phyloP scores from a whole-genome alignment of 495 filamentous ascomycete genomes.

The Podospora pseudoanserina region DNA sequence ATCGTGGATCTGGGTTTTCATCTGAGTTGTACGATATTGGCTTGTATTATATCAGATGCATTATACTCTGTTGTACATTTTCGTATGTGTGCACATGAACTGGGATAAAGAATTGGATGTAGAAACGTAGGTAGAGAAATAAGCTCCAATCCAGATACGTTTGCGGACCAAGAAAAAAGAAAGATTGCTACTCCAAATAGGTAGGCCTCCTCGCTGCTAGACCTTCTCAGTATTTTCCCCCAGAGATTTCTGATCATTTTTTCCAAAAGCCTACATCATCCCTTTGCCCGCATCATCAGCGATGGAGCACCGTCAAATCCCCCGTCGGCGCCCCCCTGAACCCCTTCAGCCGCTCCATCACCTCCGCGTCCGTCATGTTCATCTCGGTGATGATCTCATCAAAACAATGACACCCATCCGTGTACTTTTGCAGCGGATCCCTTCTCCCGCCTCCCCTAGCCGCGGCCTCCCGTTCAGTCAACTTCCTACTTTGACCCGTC shows the following conservation, averaged over 20 bases:
- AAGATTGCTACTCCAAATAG: too few species aligned
- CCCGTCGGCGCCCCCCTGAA: slow-evolving; percentile 38
- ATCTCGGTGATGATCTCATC: slow-evolving; percentile 88
- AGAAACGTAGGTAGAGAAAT: background rate
- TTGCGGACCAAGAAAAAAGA: too few species aligned
- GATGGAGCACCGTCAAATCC: slow-evolving; percentile 51
- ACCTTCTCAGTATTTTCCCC: too few species aligned
- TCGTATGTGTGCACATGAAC: background rate
- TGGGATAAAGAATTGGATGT: background rate
- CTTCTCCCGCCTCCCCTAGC: slow-evolving; percentile 31
- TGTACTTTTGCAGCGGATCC: slow-evolving; percentile 57
- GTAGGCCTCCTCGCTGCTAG: too few species aligned
- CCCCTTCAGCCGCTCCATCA: slow-evolving; percentile 48
- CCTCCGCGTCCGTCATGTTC: slow-evolving; percentile 55
- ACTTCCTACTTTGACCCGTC: slow-evolving; percentile 34
- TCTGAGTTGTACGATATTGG: background rate
- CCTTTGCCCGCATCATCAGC: slow-evolving; percentile 23
- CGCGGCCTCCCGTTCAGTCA: slow-evolving; percentile 30
- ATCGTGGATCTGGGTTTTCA: background rate
- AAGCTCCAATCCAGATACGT: background rate
- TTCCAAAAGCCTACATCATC: background rate
- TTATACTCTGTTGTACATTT: background rate
- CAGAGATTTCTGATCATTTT: too few species aligned
- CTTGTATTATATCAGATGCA: background rate
- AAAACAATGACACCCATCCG: slow-evolving; percentile 80